Conservation (phyloP, 2,329 filamentous ascomycete genomes). For the Ophiobolus disseminans region DNA sequence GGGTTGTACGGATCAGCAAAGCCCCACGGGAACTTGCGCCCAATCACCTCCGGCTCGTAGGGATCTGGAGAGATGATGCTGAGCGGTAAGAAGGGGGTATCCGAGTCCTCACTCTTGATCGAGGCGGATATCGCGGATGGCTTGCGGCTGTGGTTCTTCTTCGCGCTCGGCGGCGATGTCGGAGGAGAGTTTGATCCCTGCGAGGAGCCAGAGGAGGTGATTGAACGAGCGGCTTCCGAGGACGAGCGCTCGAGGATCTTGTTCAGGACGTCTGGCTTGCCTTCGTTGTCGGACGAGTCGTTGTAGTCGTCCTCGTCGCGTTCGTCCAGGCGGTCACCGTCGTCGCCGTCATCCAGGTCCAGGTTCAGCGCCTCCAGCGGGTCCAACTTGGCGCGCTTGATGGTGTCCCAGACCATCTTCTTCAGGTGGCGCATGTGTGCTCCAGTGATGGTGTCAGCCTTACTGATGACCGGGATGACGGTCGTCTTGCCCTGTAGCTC, state of each 20-base stretch:
- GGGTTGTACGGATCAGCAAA: conserved; percentile 93
- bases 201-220: conserved; percentile 41
- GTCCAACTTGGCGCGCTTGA: conserved; percentile 86
- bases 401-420: conserved; percentile 84
- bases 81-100: conserved; percentile 77
- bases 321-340: conserved; percentile 61
- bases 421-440: conserved; percentile 93
- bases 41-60: conserved; percentile 80
- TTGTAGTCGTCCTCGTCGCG: conserved; percentile 58
- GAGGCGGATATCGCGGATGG: conserved; percentile 50
- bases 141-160: conserved; percentile 49
- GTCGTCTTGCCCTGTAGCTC: conserved; percentile 92
- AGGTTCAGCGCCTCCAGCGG: conserved; percentile 86
- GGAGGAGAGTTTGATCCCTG: conserved; percentile 41
- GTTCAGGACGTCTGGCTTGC: conserved; percentile 46
- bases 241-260: conserved; percentile 49
- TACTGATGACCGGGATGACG: conserved; percentile 92
- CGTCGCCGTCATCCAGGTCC: conserved; percentile 74
- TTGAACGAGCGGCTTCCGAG: conserved; percentile 44
- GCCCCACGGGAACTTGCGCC: conserved; percentile 93
- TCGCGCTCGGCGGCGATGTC: conserved; percentile 42
- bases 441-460: conserved; percentile 95
- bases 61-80: conserved; percentile 94
- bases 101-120: conserved; percentile 49
- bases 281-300: conserved; percentile 44